Conservation (phyloP, 2,329 filamentous ascomycete species). For the Alternaria tenuissima region DNA sequence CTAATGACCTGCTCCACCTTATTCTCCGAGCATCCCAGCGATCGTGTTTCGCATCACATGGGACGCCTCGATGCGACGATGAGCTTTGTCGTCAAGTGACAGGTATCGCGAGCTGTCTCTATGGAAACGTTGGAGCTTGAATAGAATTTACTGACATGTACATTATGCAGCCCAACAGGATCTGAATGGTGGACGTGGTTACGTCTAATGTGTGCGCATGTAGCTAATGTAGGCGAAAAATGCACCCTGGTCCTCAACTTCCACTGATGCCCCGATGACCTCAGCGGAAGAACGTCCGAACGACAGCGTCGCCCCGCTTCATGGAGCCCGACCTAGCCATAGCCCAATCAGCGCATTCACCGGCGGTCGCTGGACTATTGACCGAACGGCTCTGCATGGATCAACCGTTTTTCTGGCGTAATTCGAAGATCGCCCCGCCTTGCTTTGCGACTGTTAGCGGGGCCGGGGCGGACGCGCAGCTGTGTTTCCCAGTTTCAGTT, state of each 20-base stretch:
- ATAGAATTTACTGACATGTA: not conserved
- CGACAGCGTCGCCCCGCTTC: conserved; percentile 1
- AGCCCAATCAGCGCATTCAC: not conserved
- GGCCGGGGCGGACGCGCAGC: conserved; percentile 11
- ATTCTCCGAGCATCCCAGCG: conserved; percentile 10
- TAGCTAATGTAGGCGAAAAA: not conserved
- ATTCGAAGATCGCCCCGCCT: conserved; percentile 17
- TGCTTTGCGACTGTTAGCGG: conserved; percentile 13
- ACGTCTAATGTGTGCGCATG: not conserved
- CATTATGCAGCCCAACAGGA: not conserved
- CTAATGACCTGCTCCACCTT: conserved; percentile 12
- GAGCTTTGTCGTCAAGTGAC: not conserved
- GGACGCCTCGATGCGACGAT: not conserved
- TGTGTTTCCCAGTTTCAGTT: conserved; percentile 12
- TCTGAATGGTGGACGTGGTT: not conserved
- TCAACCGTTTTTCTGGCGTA: conserved; percentile 16
- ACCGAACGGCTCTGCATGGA: conserved; percentile 17
- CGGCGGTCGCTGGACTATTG: conserved; percentile 5
- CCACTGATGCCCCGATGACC: conserved; percentile 2
- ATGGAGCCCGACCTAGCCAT: not conserved
- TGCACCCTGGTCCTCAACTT: not conserved
- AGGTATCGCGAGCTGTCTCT: not conserved
- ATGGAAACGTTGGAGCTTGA: not conserved
- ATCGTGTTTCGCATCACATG: conserved; percentile 8
- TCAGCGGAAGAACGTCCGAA: conserved; percentile 7